Conservation (phyloP, 139 green algal genomes). For the Mesotaenium endlicherianum region DNA sequence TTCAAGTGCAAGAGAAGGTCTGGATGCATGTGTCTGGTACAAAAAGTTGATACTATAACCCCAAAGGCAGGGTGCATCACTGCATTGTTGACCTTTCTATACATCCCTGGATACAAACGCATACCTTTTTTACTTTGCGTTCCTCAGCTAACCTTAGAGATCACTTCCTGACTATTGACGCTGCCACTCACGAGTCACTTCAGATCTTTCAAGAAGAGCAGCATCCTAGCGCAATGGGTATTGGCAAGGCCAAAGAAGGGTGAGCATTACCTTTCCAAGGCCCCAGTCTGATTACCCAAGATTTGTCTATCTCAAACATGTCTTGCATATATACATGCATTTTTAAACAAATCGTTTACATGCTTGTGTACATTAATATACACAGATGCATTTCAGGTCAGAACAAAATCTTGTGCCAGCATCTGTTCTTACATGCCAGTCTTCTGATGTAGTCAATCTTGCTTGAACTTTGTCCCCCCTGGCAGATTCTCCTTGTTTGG, state of each 20-base stretch:
- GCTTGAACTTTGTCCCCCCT: not conserved
- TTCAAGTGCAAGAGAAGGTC: too few relatives aligned
- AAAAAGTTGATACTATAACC: too few relatives aligned
- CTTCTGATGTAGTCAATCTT: too few relatives aligned
- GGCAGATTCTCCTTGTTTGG: slow-evolving; percentile 73
- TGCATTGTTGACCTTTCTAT: too few relatives aligned
- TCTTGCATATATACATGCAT: not conserved
- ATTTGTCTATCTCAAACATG: not conserved
- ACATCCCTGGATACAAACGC: not conserved
- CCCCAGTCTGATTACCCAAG: not conserved
- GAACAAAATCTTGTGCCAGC: too few relatives aligned
- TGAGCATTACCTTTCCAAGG: too few relatives aligned
- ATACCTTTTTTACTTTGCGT: not conserved
- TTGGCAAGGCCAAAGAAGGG: slow-evolving; percentile 84
- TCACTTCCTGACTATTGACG: slow-evolving; percentile 28
- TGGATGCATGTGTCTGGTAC: too few relatives aligned
- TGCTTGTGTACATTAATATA: not conserved
- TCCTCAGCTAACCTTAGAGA: slow-evolving; percentile 8
- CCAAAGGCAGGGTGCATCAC: too few relatives aligned
- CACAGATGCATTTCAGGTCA: too few relatives aligned
- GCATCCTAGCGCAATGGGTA: slow-evolving; percentile 84
- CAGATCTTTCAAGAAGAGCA: slow-evolving; percentile 65
- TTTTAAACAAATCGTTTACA: not conserved
- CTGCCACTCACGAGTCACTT: slow-evolving; percentile 29
- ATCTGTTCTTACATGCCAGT: too few relatives aligned